Base-by-base conservation (phyloP, 257 asterid genomes). In the Jacaranda copaia region DNA sequence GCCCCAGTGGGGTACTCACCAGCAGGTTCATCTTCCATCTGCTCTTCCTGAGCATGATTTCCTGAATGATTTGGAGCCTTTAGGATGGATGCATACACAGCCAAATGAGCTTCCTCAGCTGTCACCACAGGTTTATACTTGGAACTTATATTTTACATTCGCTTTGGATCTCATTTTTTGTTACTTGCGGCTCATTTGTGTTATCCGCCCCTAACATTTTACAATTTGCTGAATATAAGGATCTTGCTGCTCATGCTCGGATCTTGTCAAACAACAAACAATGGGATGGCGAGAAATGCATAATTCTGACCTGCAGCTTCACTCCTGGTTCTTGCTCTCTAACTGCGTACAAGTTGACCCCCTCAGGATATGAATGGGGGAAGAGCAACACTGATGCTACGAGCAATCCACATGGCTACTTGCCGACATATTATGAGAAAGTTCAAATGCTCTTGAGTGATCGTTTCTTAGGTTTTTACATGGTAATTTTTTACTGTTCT, bases 51-150 rank as follows among this genome's bases (percentile, higher is more conserved):
- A 90, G 71, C 99, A 96, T 5, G 98, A 96, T 73, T 96, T 93
- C 85, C 78, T 95, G 46, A 90, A 80, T 19, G 99, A 96, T 78
- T 79, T 96, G 88, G 99, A 96, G 91, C 99, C 99, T 9, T 76
- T 96, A 73, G 98, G 99, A 81, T 96, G 99, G 99, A 90, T 96
- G 97, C 99, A 96, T 76, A 93, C 99, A 10, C 99, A 96, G 82
- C 98, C 99, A 15, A 96, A 93, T 59, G 99, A 96, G 85, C 97
- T 90, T 43, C 99, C 99, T 38, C 99, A 96, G 85, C 87, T 96
- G 62, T 90, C 99, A 12, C 97, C 98, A 66, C 98, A 92, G 97
- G 98, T 92, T 48, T 36, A 14, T 42, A 40, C 49, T 57, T 13
- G 43, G 32, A 25, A 25, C 32, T 25, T 25, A 25, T 25, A 8